Base-by-base conservation (phyloP, 768 basidiomycete genomes). In the Mycena vitilis region DNA sequence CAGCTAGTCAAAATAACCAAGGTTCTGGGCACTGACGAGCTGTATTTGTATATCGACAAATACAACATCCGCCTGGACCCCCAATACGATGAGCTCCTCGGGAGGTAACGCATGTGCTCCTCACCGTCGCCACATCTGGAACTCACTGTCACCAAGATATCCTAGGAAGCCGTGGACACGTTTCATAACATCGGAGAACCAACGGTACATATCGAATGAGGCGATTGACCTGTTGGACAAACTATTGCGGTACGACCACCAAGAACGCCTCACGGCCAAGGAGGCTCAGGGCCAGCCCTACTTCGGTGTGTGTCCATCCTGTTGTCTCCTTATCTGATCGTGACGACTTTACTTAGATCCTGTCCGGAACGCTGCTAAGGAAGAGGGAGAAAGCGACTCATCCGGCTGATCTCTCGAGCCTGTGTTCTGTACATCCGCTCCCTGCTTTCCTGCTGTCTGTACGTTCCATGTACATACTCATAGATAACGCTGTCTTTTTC, bases 1-100 rank as follows among this genome's bases (percentile, higher is more conserved):
- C 97, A 98, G 77, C 84, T 99, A 66, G 96, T 97, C 76, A 99
- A 98, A 83, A 99, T 99, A 71, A 91, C 95, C 62, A 99, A 98
- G 83, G 96, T 99, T 57, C 85, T 99, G 68, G 97, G 97, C 52
- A 99, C 97, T 6, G 97, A 98, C 72, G 97, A 97, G 74, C 81
- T 99, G 42, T 97, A 94, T 77, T 84, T 89, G 49, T 99, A 98
- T 79, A 88, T 95, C 69, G 94, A 96, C 79, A 95, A 95, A 82
- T 99, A 99, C 82, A 92, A 93, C 76, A 98, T 99, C 67, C 93
- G 94, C 52, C 89, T 99, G 54, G 96, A 98, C 78, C 87, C 94
- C n/a, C 95, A 96, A 77, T 98, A 96, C 74, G 96, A 98, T 75
- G 96, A 97, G 70, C 88, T 99, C 49, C 86, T 99, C 73, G 94